Conservation (phyloP, 2,329 filamentous ascomycete genomes). For the Phaeophleospora eucalypticola region DNA sequence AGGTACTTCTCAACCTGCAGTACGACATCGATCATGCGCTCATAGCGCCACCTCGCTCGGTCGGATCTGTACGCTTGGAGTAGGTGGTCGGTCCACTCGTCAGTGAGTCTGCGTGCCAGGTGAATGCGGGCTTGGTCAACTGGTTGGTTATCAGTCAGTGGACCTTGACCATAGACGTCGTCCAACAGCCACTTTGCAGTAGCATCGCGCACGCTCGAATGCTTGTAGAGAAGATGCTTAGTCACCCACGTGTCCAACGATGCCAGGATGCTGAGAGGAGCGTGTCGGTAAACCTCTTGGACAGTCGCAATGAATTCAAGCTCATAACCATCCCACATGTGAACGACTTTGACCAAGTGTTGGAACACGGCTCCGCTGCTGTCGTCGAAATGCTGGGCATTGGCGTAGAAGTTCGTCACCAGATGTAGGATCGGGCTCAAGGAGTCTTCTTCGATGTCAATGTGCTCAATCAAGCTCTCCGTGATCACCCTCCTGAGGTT, state of each 20-base stretch:
- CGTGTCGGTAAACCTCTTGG: constrained; percentile 9
- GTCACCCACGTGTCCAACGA: constrained; percentile 12
- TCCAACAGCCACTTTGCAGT: not conserved
- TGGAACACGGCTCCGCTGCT: constrained; percentile 5
- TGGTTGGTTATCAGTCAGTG: not conserved
- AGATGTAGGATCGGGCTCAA: constrained; percentile 18
- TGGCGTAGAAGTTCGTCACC: constrained; percentile 17
- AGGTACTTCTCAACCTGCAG: not conserved
- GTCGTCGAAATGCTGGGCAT: constrained; percentile 1
- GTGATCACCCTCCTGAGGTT: constrained; percentile 3
- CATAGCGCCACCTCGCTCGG: not conserved
- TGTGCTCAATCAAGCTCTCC: constrained; percentile 9
- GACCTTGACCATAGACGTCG: not conserved
- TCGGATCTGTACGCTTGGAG: not conserved
- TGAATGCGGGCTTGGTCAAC: not conserved
- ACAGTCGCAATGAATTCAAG: constrained; percentile 15
- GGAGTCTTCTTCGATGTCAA: constrained; percentile 20
- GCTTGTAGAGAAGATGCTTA: constrained; percentile 5
- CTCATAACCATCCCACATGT: constrained; percentile 16
- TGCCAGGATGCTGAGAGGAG: constrained; percentile 8
- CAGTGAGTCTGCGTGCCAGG: not conserved
- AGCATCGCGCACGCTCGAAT: not conserved
- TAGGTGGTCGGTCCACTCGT: not conserved
- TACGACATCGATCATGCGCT: not conserved
- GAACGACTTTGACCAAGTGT: constrained; percentile 8